Evolutionary conservation across 441 rosid genomes (phyloP).

Genomic region (Hypseocharis bilobata): DNA sequence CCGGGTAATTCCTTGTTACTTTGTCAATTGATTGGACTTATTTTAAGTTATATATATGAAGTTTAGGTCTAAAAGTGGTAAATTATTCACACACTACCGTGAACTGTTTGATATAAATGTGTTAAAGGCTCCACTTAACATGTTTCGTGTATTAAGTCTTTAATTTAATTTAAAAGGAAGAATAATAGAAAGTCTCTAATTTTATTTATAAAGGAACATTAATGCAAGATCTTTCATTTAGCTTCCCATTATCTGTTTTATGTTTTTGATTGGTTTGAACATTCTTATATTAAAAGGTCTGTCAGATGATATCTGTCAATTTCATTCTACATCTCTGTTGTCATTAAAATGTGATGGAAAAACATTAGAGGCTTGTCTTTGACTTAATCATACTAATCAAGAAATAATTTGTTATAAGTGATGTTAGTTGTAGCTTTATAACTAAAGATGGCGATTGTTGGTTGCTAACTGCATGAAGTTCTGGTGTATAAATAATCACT

Average conservation of each 20-base stretch:
- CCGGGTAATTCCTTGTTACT: constrained; percentile 48
- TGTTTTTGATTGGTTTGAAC: background rate
- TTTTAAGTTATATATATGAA: background rate
- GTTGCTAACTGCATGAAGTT: background rate
- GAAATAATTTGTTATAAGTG: background rate
- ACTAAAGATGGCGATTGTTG: background rate
- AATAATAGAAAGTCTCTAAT: no score
- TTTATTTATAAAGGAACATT: no score
- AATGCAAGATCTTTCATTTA: no score
- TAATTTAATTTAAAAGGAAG: no score
- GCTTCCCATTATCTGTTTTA: no score
- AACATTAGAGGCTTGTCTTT: background rate
- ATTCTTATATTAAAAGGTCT: background rate
- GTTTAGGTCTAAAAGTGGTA: background rate
- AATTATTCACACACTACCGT: background rate
- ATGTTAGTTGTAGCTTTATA: background rate
- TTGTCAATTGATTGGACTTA: constrained; percentile 5
- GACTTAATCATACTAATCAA: background rate
- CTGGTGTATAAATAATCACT: no score
- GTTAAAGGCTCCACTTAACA: background rate
- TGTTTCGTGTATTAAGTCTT: no score
- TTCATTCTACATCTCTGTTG: background rate
- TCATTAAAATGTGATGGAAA: background rate
- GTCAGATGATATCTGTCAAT: background rate
- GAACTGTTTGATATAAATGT: background rate